Evolutionary conservation across 148 eudicot species (phyloP).

Genomic region (Amaranthus cruentus): DNA sequence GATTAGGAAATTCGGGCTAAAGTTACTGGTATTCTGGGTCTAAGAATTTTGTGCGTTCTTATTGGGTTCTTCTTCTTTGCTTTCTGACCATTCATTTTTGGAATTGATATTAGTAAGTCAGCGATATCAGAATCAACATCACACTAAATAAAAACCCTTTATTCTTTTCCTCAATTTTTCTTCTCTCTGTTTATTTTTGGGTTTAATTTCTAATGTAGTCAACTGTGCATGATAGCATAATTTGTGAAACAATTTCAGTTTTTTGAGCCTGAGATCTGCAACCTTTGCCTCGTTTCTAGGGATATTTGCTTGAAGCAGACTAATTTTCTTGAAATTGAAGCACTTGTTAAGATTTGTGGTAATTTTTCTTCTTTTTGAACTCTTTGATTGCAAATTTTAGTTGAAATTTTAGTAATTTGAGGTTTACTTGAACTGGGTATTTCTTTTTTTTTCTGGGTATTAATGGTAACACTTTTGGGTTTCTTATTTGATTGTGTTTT

Average conservation of each 20-base stretch:
- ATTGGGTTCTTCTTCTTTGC: not conserved
- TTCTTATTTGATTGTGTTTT: no score
- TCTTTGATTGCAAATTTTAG: not conserved
- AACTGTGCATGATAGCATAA: conserved; percentile 42
- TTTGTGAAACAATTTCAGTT: conserved; percentile 62
- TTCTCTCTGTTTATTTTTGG: not conserved
- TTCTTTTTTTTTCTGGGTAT: no score
- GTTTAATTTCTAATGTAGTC: conserved; percentile 32
- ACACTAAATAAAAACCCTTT: not conserved
- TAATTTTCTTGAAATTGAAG: conserved; percentile 63
- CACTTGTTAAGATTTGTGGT: conserved; percentile 82
- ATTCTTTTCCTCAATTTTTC: not conserved
- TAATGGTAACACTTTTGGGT: no score
- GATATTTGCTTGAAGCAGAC: conserved; percentile 59
- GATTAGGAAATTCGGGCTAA: no score
- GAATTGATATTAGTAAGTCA: not conserved
- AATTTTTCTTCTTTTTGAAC: not conserved
- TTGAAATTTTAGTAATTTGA: not conserved
- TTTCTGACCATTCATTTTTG: not conserved
- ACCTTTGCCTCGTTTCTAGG: conserved; percentile 50
- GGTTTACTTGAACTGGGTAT: not conserved
- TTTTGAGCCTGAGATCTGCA: conserved; percentile 64
- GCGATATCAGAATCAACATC: not conserved
- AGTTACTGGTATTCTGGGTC: no score
- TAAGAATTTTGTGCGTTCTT: no score